A percentile compares a stretch with the other conserved stretches of the same genome.
Evolutionary conservation across 192 early-diverging fungal species (phyloP).

Genomic region (Rhizoclosmatium globosum): DNA sequence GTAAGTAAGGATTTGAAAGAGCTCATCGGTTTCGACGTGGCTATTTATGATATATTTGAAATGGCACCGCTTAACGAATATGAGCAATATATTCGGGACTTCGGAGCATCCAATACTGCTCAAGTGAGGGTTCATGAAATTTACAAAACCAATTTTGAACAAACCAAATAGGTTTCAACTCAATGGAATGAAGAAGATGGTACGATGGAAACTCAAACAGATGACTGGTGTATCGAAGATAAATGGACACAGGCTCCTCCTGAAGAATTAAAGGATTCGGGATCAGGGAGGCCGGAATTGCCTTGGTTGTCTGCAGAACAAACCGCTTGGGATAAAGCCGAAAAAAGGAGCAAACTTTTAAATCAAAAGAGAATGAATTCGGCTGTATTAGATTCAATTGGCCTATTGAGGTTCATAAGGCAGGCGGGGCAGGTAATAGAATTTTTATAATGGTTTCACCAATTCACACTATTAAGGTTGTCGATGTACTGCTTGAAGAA

Average conservation of each 20-base stretch:
- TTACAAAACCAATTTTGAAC: neutral
- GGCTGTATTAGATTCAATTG: constrained; percentile 37
- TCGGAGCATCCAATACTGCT: constrained; percentile 49
- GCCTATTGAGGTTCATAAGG: constrained; percentile 45
- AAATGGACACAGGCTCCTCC: constrained; percentile 59
- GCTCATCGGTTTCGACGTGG: constrained; percentile 56
- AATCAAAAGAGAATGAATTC: constrained; percentile 4
- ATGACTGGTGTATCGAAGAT: constrained; percentile 51
- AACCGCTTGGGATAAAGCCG: constrained; percentile 19
- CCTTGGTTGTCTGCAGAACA: constrained; percentile 38
- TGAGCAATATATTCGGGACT: constrained; percentile 62
- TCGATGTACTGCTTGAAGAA: constrained; percentile 55
- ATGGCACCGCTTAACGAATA: constrained; percentile 60
- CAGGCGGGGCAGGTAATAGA: constrained; percentile 43
- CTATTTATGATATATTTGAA: constrained; percentile 55
- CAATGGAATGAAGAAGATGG: constrained; percentile 54
- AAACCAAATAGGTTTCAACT: constrained; percentile 40
- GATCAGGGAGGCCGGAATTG: constrained; percentile 30
- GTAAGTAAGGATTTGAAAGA: constrained; percentile 46
- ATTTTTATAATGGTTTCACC: neutral
- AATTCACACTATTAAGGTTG: constrained; percentile 36
- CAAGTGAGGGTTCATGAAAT: constrained; percentile 44
- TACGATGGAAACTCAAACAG: constrained; percentile 52
- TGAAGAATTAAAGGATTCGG: constrained; percentile 44
- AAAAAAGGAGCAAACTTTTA: constrained; percentile 17